Base-by-base conservation (phyloP, 768 basidiomycete species). In the Ephemerocybe angulata region DNA sequence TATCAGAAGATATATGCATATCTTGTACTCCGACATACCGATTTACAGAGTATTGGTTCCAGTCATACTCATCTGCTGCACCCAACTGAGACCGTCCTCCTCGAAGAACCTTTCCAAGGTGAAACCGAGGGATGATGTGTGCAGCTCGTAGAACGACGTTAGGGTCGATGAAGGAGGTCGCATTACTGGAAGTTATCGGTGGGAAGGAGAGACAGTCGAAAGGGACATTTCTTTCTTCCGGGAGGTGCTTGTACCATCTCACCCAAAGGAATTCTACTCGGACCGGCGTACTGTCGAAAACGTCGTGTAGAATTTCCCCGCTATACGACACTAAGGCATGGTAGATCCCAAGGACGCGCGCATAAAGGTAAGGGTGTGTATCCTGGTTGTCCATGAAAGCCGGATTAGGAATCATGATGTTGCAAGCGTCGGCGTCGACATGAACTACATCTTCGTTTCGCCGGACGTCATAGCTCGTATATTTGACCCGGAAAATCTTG, bases 291-390 rank as follows among this genome's bases (percentile, higher is more conserved):
- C 6, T 17, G 15, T 49, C 17, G n/a, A 27, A 21, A 30, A 31
- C 19, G 3, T 30, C 47, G 5, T 17, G 28, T 4, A 19, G 1
- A 31, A 49, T 27, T 35, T 56, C 53, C 21, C 59, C 59, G 29
- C 44, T 48, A 30, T 65, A 58, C 22, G 57, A 54, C 1, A 65
- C 59, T 25, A 56, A 38, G 5, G 60, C 60, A 41, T 65, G 63
- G 42, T 50, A 65, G 22, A 65, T 50, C 0, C 62, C 58, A 21
- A 67, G 50, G 12, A 66, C 61, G 6, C 51, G 33, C 5, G 58
- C 61, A 59, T 67, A 65, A 59, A 61, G 63, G 42, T 60, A 65
- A 29, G 64, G 59, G 22, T 62, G 58, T 1, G 52, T 31, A 13
- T 5, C 11, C 2, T 27, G 11, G 47, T 31, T 21, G 19, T 30